Base-by-base conservation (phyloP, 2,329 filamentous ascomycete species). In the Hypoxylon sp. region DNA sequence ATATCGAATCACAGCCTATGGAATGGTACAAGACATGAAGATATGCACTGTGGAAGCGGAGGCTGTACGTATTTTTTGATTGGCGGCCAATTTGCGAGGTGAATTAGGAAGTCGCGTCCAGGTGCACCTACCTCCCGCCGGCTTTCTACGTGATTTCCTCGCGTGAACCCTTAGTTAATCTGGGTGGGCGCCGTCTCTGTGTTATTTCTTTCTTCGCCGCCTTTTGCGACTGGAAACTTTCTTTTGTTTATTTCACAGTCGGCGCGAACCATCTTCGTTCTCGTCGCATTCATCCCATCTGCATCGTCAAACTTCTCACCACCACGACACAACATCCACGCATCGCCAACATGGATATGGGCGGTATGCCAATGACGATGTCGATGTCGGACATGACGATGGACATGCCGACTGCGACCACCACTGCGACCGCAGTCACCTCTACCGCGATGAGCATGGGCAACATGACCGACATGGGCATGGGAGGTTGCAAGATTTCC, bases 401-500 rank as follows among this genome's bases (percentile, higher is more conserved):
- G 66, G 30, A 44, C 30, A 72, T 73, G 69, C 54, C 70, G 1
- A 69, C 72, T 1, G 42, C 67, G 14, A 76, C 73, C 6, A 48
- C 64, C 3, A 58, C 60, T 3, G 35, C 60, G 2, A 11, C 57
- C 2, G 57, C 57, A 13, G 44, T 57, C 20, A 42, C 53, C 13
- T 37, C 61, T 22, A 58, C 55, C 7, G 20, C 44, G 6, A 72
- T 69, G 30, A 51, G 49, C 13, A 71, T 66, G 58, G 69, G 65
- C 2, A 40, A 58, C 17, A 70, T 66, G 51, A 57, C 20, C 20
- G 20, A 50, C 67, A 80, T 79, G 77, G 75, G 59, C 48, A 58
- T 73, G 61, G 71, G 72, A 35, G 69, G n/a, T 11, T 85, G 82
- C 79, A 81, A 83, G 70, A 83, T 85, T 44, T 82, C 80, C 20